Base-by-base conservation (phyloP, 1,284 basidiomycete genomes). In the Ganoderma boninense region DNA sequence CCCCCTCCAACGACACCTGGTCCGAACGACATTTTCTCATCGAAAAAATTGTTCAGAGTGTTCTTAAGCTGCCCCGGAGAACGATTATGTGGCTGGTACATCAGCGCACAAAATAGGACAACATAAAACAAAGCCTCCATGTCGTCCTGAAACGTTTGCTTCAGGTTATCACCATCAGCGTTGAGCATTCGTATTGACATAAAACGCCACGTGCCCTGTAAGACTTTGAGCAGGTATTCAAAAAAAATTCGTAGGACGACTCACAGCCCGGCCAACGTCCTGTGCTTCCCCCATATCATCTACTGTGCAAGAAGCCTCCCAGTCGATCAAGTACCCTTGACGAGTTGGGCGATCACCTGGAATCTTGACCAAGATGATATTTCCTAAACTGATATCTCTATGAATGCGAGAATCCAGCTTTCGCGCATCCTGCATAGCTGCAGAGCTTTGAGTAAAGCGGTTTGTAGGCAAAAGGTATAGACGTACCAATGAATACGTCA, bases 241-340 rank as follows among this genome's bases (percentile, higher is more conserved):
- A 26, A 11, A 26, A 13, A 8, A 18, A 56, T 26, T 52, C 11
- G 23, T 29, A 35, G 18, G 32, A 20, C 18, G 2, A 60, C 69
- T 62, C 20, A 68, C 68, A 2, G 56, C 52, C 5, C 68, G 57
- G 4, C 60, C 63, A 2, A 40, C 20, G 0, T 65, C 44, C 4
- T 40, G 8, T 26, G 66, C 43, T 23, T 35, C 10, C 1, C 71
- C 71, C 10, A 29, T 32, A 2, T 66, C 54, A 32, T 66, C 68
- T 14, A 64, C 54, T 18, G n/a, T 20, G 42, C 46, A 60, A 4
- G 71, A 70, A 13, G 42, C 49, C 20, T 70, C 71, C 71, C 71
- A 73, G 20, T 73, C 71, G 10, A 73, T 67, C 46, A 73, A 61
- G 46, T 70, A 73, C 1, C 71, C 69, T 49, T n/a, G 32, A 2